Base-by-base conservation (phyloP, 164 flowering plant genomes). In the Tetrastigma voinierianum region DNA sequence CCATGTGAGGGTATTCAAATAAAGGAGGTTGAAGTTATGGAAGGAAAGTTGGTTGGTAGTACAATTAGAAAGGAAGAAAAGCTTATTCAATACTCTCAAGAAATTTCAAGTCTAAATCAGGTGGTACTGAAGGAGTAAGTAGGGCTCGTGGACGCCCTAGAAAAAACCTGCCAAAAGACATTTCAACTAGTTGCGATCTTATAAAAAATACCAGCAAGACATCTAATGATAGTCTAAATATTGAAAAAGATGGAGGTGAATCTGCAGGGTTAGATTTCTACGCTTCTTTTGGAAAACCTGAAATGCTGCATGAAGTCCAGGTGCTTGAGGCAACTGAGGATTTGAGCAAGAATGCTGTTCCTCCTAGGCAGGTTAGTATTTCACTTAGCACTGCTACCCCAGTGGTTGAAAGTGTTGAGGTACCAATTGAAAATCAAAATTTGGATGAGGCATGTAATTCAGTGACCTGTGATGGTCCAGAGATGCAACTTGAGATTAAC, bases 11-110 rank as follows among this genome's bases (percentile, higher is more conserved):
- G 46, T 46, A 49, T 60, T 68, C 74, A 78, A 44, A 20, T 60
- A 10, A 70, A 63, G 65, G 67, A 70, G 15, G 78, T 66, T 55
- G 76, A 62, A 71, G 18, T 62, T 11, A 51, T 51, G 40, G 63
- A 25, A 51, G 45, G 56, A 57, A 64, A 70, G 59, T 57, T 62
- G 17, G 83, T 72, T 64, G 32, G 25, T 7, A 61, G 51, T 32
- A 43, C 46, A 51, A 71, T 60, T 47, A 51, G 49, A 57, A 73
- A 71, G 21, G 84, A 76, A 61, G 66, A 55, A 49, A 74, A 68
- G 51, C 14, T 80, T 24, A 72, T 87, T 62, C 87, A 83, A 67
- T 88, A 92, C 73, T 74, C 82, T 21, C 84, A 68, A 83, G 80
- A 71, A 86, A 61, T 12, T 52, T 32, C 46, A 80, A 70, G 76